Conservation (phyloP, 345 rosid species). For the Reutealis trisperma region DNA sequence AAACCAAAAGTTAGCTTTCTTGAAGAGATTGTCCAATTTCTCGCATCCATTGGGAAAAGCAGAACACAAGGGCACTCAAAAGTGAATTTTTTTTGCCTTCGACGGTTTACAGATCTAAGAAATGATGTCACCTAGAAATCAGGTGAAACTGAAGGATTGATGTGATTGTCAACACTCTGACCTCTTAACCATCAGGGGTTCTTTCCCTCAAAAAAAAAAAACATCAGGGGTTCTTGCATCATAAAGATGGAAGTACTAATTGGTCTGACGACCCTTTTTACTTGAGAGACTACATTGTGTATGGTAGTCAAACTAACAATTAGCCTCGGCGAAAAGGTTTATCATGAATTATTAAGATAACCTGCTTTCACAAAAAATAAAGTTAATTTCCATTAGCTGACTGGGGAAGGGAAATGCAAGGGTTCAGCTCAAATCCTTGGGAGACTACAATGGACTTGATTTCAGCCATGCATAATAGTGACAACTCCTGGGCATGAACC, state of each 20-base stretch:
- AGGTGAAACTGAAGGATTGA: not conserved
- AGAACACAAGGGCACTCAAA: too few species aligned
- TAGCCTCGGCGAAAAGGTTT: not conserved
- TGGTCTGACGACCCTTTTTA: not conserved
- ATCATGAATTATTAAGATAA: not conserved
- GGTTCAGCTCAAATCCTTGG: not conserved
- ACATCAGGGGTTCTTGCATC: not conserved
- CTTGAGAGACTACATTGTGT: not conserved
- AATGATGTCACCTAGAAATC: not conserved
- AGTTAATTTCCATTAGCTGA: not conserved
- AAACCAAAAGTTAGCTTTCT: conserved; percentile 3
- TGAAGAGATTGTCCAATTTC: not conserved
- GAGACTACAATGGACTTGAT: not conserved
- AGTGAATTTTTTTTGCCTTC: not conserved
- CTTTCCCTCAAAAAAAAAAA: not conserved
- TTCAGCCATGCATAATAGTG: not conserved
- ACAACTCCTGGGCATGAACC: not conserved
- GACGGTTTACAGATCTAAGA: not conserved
- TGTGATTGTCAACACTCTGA: not conserved
- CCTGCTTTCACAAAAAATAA: not conserved
- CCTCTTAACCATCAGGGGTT: not conserved
- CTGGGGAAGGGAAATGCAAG: not conserved
- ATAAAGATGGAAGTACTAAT: not conserved
- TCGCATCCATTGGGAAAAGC: not conserved
- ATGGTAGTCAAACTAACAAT: not conserved